These are phyloP conservation scores for Cavenderia fasciculata DNA, from an alignment of 78 protist species.

Conservation along the genomic window DNA sequence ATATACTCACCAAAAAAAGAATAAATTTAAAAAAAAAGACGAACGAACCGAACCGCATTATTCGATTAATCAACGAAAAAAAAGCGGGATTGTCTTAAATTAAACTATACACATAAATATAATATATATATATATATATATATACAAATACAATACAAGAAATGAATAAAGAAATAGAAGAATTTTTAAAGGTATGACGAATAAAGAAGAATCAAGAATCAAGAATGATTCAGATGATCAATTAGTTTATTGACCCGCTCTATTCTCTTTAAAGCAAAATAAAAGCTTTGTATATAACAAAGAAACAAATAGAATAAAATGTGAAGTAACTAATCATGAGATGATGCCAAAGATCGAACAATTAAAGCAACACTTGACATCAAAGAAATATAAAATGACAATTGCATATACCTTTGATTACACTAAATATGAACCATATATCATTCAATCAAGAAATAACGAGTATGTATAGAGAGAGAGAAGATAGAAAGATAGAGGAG, in stretches of 20 bases:
- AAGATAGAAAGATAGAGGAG: background rate
- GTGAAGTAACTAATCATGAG: slow-evolving; percentile 54
- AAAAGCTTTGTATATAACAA: slow-evolving; percentile 21
- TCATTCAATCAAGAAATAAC: background rate
- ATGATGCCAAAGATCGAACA: slow-evolving; percentile 18
- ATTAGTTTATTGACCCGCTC: background rate
- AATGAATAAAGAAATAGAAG: slow-evolving; percentile 24
- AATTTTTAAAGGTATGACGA: slow-evolving; percentile 20
- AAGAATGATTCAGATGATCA: too few relatives aligned
- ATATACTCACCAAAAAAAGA: too few relatives aligned
- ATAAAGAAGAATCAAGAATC: too few relatives aligned
- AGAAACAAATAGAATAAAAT: slow-evolving; percentile 40
- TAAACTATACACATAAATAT: too few relatives aligned
- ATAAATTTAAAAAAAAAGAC: too few relatives aligned
- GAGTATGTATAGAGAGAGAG: too few relatives aligned
- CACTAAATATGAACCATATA: slow-evolving; percentile 29
- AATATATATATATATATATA: too few relatives aligned
- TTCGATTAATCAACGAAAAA: too few relatives aligned
- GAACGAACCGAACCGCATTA: too few relatives aligned
- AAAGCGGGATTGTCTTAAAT: too few relatives aligned
- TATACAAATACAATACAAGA: too few relatives aligned
- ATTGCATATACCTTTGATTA: background rate
- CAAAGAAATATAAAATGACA: slow-evolving; percentile 53
- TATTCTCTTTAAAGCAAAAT: background rate
- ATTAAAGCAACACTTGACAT: slow-evolving; percentile 25